Conservation (phyloP, 805 yeast species). For the Brettanomyces anomalus region DNA sequence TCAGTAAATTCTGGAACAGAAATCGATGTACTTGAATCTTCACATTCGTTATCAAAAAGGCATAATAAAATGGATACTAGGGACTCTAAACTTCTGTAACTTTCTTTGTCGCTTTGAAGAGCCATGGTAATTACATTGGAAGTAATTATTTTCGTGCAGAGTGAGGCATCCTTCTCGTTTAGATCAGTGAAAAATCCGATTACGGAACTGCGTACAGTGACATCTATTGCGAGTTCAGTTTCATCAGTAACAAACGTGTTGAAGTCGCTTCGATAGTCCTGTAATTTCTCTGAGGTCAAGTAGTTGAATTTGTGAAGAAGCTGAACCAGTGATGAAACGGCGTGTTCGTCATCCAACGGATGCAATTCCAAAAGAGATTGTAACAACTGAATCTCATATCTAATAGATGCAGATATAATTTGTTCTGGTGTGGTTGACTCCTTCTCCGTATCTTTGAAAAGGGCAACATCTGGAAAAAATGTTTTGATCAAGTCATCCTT, state of each 20-base stretch:
- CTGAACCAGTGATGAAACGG: slow-evolving; percentile 14
- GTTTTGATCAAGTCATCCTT: neutral
- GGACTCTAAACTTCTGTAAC: slow-evolving; percentile 29
- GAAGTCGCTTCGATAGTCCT: slow-evolving; percentile 50
- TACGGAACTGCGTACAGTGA: slow-evolving; percentile 51
- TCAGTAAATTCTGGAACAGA: slow-evolving; percentile 18
- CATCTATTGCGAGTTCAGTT: slow-evolving; percentile 53
- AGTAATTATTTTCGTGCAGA: slow-evolving; percentile 14
- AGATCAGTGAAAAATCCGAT: slow-evolving; percentile 47
- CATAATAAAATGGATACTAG: slow-evolving; percentile 31
- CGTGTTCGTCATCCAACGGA: slow-evolving; percentile 8
- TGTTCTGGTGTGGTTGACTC: slow-evolving; percentile 17
- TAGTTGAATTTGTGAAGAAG: slow-evolving; percentile 30
- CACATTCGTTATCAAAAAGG: slow-evolving; percentile 32
- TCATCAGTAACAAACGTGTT: slow-evolving; percentile 68
- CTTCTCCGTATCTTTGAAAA: slow-evolving; percentile 12
- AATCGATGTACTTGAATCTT: slow-evolving; percentile 11
- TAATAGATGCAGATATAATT: slow-evolving; percentile 15
- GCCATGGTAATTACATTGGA: slow-evolving; percentile 10
- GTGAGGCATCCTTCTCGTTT: slow-evolving; percentile 30
- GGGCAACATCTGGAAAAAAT: slow-evolving; percentile 14
- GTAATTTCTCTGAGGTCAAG: slow-evolving; percentile 33
- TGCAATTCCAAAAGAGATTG: slow-evolving; percentile 18
- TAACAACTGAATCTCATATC: slow-evolving; percentile 25
- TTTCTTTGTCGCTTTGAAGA: neutral